A percentile compares a stretch with the other conserved stretches of the same genome.
Conservation (phyloP, 352 stramenopile genomes). For the Hyaloperonospora arabidopsidis region DNA sequence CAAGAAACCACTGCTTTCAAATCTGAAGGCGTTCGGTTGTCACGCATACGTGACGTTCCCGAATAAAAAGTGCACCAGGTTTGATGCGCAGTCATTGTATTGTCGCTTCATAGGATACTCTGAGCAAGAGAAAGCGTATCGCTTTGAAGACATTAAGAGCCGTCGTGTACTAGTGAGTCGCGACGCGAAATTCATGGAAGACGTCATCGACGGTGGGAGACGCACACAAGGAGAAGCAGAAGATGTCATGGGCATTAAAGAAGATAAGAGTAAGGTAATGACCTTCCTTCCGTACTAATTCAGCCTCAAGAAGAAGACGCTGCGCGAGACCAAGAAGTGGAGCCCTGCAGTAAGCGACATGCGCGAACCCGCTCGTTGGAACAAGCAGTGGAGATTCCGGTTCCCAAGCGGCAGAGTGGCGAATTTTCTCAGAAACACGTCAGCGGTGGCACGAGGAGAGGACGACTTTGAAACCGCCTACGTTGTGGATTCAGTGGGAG, state of each 20-base stretch:
- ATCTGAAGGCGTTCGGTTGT: conserved; percentile 4
- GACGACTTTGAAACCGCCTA: conserved; percentile 3
- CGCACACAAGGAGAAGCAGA: not conserved
- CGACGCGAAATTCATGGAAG: not conserved
- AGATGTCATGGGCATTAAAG: not conserved
- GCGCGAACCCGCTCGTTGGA: not conserved
- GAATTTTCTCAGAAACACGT: not conserved
- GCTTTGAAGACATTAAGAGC: not conserved
- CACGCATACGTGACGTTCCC: not conserved
- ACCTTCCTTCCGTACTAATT: not conserved
- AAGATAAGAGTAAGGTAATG: not conserved
- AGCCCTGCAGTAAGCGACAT: not conserved
- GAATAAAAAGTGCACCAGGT: conserved; percentile 3
- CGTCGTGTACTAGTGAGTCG: not conserved
- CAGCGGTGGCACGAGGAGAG: not conserved
- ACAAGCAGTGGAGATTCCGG: not conserved
- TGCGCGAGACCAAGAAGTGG: not conserved
- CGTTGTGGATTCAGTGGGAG: conserved; percentile 22
- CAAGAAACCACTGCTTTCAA: conserved; percentile 2
- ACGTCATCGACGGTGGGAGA: not conserved
- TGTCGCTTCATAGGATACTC: conserved; percentile 5
- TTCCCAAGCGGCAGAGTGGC: not conserved
- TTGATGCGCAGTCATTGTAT: conserved; percentile 1
- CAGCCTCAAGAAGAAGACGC: not conserved
- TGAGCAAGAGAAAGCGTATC: not conserved